phyloP scores from a whole-genome alignment of 2,329 filamentous ascomycete genomes.

The Pseudogymnoascus verrucosus region DNA sequence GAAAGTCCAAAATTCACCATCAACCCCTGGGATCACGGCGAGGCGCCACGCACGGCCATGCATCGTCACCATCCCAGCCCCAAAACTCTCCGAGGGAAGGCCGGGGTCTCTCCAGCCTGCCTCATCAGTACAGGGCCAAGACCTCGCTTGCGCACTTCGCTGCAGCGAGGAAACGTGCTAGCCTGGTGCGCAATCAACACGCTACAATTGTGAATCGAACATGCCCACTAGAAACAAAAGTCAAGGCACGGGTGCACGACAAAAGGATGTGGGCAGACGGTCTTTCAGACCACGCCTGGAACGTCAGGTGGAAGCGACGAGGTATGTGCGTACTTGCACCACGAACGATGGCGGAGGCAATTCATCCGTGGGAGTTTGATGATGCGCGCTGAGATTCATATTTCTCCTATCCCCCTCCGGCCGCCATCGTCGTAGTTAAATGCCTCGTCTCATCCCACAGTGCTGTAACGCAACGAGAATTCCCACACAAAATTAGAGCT shows the following conservation, averaged over 20 bases:
- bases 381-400: background rate
- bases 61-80: background rate
- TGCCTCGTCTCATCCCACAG: background rate
- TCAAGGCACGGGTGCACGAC: background rate
- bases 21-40: background rate
- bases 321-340: background rate
- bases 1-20: background rate
- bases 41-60: background rate
- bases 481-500: background rate
- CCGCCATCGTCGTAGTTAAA: background rate
- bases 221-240: background rate
- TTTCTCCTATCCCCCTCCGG: background rate
- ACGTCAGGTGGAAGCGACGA: background rate
- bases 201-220: constrained; percentile 1
- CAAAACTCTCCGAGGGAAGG: background rate
- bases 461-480: background rate
- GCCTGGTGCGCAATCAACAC: background rate
- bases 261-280: background rate
- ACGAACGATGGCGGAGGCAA: background rate
- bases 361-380: background rate
- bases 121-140: background rate
- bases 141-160: background rate
- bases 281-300: background rate
- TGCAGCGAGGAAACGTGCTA: background rate
- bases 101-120: background rate